Conservation (phyloP, 768 basidiomycete species). For the Cyathus striatus region DNA sequence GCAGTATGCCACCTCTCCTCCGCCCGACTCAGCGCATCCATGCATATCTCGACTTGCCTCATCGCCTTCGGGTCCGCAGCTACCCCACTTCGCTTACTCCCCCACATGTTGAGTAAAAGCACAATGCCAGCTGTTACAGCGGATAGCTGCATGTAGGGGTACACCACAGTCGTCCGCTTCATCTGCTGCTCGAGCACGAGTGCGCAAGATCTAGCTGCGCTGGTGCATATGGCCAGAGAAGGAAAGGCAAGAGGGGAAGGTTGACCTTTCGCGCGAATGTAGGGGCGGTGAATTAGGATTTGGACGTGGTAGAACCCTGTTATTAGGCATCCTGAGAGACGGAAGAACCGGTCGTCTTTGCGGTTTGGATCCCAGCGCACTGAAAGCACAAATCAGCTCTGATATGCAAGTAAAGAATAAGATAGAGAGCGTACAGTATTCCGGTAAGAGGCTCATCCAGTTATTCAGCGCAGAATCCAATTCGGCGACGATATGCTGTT, state of each 20-base stretch:
- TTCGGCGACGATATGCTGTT: conserved; percentile 36
- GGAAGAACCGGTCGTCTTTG: conserved; percentile 20
- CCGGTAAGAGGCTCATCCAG: conserved; percentile 45
- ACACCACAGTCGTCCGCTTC: conserved; percentile 9
- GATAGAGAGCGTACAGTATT: conserved; percentile 23
- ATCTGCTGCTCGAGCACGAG: conserved; percentile 52
- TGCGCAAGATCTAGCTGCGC: conserved; percentile 58
- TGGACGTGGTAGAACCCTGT: conserved; percentile 32
- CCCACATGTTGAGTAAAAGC: background rate
- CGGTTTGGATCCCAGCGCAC: conserved; percentile 22
- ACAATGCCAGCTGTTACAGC: background rate
- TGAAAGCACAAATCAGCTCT: no score
- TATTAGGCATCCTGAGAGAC: conserved; percentile 39
- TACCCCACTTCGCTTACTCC: background rate
- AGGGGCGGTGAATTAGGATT: conserved; percentile 56
- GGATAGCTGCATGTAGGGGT: background rate
- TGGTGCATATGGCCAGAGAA: conserved; percentile 50
- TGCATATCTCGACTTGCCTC: background rate
- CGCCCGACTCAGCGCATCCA: background rate
- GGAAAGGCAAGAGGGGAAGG: conserved; percentile 29
- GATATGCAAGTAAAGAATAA: background rate
- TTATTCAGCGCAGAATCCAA: conserved; percentile 46
- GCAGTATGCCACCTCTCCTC: background rate
- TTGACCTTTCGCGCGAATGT: conserved; percentile 37
- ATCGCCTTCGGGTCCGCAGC: background rate